Evolutionary conservation across 2,329 filamentous ascomycete species (phyloP), one percentile per base, ranked within the genome.

Genomic region (Paraconiothyrium brasiliense): DNA sequence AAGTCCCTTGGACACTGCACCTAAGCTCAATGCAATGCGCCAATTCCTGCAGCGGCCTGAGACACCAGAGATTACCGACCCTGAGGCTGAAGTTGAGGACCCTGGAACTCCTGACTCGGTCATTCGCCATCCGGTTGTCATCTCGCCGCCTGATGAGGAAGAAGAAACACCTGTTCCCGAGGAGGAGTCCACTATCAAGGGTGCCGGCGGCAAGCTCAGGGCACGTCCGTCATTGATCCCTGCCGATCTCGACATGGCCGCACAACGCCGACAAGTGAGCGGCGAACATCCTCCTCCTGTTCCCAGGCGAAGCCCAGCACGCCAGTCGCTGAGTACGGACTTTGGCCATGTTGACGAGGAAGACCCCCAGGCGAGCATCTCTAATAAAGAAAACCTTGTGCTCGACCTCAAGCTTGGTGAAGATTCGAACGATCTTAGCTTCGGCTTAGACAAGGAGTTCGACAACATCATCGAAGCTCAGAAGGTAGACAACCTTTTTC

Each of bases 401-500:
- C 87, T 93, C 54, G 94, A 95, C 72, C 86, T 97, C 65, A 92
- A 93, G 8, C 82, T 96, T 67, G 89, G 92, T 72, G 89, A 93
- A 66, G 81, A 84, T 37, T 82, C 83, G 51, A 84, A 87, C 50
- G 93, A 94, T 73, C 85, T 95, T 58, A 92, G 92, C 63, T 89
- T 97, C 65, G 94, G 93, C 66, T 86, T 98, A 49, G 93, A 97
- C 72, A 88, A 92, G 72, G 95, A 97, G 77, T 97, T 98, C 79
- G 93, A 98, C 73, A 88, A 94, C 63, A 92, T 98, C 59, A 96
- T 98, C 72, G 93, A 97, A 82, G 87, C 90, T 77, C 94, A 97
- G 91, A 98, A 98, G 93, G 94, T 97, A 86, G 83, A 84, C 82
- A 87, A 69, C 64, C 67, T 76, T 64, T 77, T 76, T 72, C 73